Base-by-base conservation (phyloP, 2,329 filamentous ascomycete genomes). In the Didymella arachidicola region DNA sequence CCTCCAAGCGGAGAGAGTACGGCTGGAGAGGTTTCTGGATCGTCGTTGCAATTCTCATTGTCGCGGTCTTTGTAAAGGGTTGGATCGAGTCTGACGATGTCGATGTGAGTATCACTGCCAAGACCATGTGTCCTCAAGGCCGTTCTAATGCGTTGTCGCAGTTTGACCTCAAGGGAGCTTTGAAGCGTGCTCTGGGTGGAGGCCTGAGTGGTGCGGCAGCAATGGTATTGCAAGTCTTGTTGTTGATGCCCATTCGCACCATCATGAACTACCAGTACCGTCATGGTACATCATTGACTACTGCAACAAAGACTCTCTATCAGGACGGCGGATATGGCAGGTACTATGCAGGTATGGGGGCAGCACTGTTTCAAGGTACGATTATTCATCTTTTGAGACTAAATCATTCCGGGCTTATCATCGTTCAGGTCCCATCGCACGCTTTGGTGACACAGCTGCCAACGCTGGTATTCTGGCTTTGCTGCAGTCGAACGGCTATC, bases 221-320 rank as follows among this genome's bases (percentile, higher is more conserved):
- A 3, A 72, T 72, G 70, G 56, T 72, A 2, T 60, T 72, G 18
- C 70, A 72, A 51, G 70, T 72, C 1, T 47, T 72, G n/a, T 43
- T 72, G 2, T 53, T 72, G 41, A 72, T 72, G 69, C 70, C 70
- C 1, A 66, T 72, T 16, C 66, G 70, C 1, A 72, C 70, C 0
- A 71, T 72, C 32, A 72, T 72, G 69, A 72, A 72, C 46, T 72
- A 72, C 39, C 70, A 72, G 42, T 72, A 72, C 39, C 68, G 70
- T 32, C 69, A 72, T 25, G 70, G 70, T 14, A 66, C 63, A 22
- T 67, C 68, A 7, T 64, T 71, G 3, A 59, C 56, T 3, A 60
- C 66, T 10, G 70, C 70, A 2, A 72, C 69, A 0, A 68, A 66
- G 22, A 71, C 67, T 1, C 48, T 72, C 14, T 70, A 72, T 19